Evolutionary conservation across 176 grass and related monocot species (phyloP), one percentile per base, ranked within the genome.

Genomic region (Juncus effusus): DNA sequence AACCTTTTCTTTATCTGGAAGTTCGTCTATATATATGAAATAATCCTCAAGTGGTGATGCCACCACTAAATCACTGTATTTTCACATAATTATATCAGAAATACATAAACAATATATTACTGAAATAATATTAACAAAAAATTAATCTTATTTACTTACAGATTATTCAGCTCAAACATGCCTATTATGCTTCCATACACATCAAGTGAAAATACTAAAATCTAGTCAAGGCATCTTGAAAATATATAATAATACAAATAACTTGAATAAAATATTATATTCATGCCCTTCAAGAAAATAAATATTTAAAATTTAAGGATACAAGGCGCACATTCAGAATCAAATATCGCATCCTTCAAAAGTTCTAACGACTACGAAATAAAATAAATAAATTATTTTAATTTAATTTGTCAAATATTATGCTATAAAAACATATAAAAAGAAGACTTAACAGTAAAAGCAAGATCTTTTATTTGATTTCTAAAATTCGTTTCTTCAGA

Each of bases 151-250:
- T 63, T 62, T 49, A 88, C 94, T 89, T 79, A 99, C 88, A 99
- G 94, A 84, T 93, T 97, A 85, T 97, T 97, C 66, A 97, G 80
- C 80, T 97, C 94, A 93, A 93, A 99, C 94, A 93, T 87, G 82
- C 88, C 88, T 78, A 99, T 89, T 83, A 99, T 89, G 75, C 91
- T 78, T 36, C 88, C 88, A 80, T 93, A 99, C 39, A 87, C 81
- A 62, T 97, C 88, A 55, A 93, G 88, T 3, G 94, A 93, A 82
- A 97, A 97, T 54, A 97, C 94, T 97, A 71, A 28, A 51, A 47
- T 5, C 62, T 61, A 63, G 88, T 93, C 59, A 97, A 93, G 88
- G 71, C 35, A 65, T 77, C 42, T 65, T 54, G 44, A 13, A 41
- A 42, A 19, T 6, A 58, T 58, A 11, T 19, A 6, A 59, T 58